Percentiles rank a stretch among this genome's conserved stretches.
phyloP scores from a whole-genome alignment of 176 grass and related monocot species.

The Puya raimondii region DNA sequence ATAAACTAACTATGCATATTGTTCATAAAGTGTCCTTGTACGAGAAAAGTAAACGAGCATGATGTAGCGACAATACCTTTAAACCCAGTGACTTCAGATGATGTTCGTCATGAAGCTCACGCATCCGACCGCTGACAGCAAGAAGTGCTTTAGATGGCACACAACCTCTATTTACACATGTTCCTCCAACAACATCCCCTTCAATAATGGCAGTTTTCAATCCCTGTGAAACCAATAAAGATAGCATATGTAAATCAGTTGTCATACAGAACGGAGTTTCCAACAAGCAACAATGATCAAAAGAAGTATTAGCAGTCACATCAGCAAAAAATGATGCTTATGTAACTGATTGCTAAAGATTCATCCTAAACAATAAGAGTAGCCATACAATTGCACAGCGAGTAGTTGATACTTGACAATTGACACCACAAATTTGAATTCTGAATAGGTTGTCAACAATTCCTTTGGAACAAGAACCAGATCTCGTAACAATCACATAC shows the following conservation, averaged over 20 bases:
- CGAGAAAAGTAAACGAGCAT: not conserved
- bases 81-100: slow-evolving; percentile 85
- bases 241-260: not conserved
- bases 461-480: too few relatives aligned
- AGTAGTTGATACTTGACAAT: too few relatives aligned
- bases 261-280: not conserved
- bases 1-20: too few relatives aligned
- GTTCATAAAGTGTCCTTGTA: too few relatives aligned
- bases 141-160: slow-evolving; percentile 93
- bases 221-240: slow-evolving; percentile 36
- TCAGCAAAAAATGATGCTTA: not conserved
- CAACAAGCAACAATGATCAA: not conserved
- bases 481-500: too few relatives aligned
- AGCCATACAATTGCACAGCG: too few relatives aligned
- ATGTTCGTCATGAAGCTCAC: slow-evolving; percentile 82
- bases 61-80: slow-evolving; percentile 39
- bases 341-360: not conserved
- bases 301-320: not conserved
- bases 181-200: slow-evolving; percentile 86
- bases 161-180: slow-evolving; percentile 89
- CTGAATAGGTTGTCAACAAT: too few relatives aligned
- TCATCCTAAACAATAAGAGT: too few relatives aligned
- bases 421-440: too few relatives aligned
- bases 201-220: slow-evolving; percentile 93
- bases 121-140: slow-evolving; percentile 92